Evolutionary conservation across 768 basidiomycete species (phyloP).

Genomic region (Boletus sensibilis): DNA sequence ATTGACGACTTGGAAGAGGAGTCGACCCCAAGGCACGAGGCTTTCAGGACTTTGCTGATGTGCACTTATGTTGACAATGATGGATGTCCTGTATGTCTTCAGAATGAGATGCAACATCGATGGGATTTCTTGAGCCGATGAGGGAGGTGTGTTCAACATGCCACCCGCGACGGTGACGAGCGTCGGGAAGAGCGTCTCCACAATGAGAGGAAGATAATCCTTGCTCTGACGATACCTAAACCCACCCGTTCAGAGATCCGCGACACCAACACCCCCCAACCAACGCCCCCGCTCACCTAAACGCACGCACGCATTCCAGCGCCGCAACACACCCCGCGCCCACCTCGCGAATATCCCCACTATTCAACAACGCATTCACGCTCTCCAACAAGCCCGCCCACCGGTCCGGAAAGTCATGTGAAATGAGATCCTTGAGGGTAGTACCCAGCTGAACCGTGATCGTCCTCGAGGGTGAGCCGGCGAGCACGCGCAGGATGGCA

Average conservation of each 20-base stretch:
- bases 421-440: constrained; percentile 69
- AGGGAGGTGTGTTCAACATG: constrained; percentile 64
- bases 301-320: constrained; percentile 73
- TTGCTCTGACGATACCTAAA: constrained; percentile 66
- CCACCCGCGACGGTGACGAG: constrained; percentile 72
- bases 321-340: constrained; percentile 78
- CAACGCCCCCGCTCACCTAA: constrained; percentile 24
- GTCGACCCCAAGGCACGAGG: constrained; percentile 83
- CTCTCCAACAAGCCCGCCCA: constrained; percentile 74
- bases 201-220: constrained; percentile 57
- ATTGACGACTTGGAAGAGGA: constrained; percentile 79
- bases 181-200: constrained; percentile 66
- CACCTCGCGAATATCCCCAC: constrained; percentile 66
- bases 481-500: constrained; percentile 66
- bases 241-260: constrained; percentile 38
- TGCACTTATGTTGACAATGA: constrained; percentile 65
- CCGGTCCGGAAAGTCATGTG: constrained; percentile 72
- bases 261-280: not conserved
- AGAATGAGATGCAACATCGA: constrained; percentile 83
- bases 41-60: constrained; percentile 77
- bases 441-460: constrained; percentile 77
- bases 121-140: constrained; percentile 66
- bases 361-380: constrained; percentile 61
- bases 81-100: constrained; percentile 83
- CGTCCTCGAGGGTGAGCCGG: constrained; percentile 59